phyloP scores from a whole-genome alignment of 176 grass and related monocot genomes.

The Elaeis guineensis region DNA sequence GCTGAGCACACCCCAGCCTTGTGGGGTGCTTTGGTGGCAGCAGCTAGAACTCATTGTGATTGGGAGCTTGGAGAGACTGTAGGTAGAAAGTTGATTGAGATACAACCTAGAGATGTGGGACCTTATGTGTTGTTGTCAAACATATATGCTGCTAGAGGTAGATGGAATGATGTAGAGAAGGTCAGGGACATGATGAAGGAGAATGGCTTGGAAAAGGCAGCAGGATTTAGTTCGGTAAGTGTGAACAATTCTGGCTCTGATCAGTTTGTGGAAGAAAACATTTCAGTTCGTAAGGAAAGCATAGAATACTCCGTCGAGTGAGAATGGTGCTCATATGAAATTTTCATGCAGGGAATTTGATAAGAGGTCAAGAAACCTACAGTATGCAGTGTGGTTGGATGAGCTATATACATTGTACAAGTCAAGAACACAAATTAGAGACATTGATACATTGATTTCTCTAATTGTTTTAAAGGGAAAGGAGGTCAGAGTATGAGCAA shows the following conservation, averaged over 20 bases:
- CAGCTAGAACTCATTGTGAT: slow-evolving; percentile 27
- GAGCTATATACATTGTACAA: no score
- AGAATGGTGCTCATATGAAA: slow-evolving; percentile 27
- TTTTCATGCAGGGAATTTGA: neutral
- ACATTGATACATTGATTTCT: no score
- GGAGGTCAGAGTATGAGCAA: no score
- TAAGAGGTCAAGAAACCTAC: neutral
- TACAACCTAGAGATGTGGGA: slow-evolving; percentile 36
- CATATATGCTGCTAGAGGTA: slow-evolving; percentile 39
- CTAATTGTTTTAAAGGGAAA: no score
- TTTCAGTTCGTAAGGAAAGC: slow-evolving; percentile 9
- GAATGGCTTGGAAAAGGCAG: slow-evolving; percentile 22
- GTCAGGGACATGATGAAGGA: slow-evolving; percentile 48
- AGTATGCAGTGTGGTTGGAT: neutral
- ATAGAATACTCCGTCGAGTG: slow-evolving; percentile 23
- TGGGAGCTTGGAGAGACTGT: slow-evolving; percentile 51
- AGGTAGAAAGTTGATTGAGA: slow-evolving; percentile 48
- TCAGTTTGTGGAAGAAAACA: neutral
- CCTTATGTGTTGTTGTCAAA: slow-evolving; percentile 48
- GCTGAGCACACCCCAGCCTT: slow-evolving; percentile 21
- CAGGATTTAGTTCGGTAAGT: slow-evolving; percentile 26
- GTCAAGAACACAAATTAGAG: no score
- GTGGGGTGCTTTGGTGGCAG: slow-evolving; percentile 38
- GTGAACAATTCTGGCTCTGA: neutral
- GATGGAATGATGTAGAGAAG: slow-evolving; percentile 55